These are phyloP conservation scores for Petunia axillaris DNA, from an alignment of 257 asterid species.

Conservation along the genomic window DNA sequence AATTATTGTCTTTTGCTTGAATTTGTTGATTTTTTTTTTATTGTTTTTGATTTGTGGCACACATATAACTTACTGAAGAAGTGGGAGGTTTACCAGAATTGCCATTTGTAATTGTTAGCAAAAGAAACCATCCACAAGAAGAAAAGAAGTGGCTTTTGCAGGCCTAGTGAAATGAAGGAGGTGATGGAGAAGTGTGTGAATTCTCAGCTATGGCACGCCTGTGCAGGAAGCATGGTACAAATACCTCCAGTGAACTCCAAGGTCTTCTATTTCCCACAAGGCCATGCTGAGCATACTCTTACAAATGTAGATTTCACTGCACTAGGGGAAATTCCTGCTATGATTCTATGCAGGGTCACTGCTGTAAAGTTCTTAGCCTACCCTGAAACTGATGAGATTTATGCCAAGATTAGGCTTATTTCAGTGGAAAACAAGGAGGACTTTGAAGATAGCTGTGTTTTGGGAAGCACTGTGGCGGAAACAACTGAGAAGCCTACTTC, in stretches of 20 bases:
- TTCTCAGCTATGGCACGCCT: slow-evolving; percentile 70
- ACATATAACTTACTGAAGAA: neutral
- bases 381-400: slow-evolving; percentile 45
- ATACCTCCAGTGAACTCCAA: slow-evolving; percentile 60
- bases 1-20: slow-evolving; percentile 9
- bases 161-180: slow-evolving; percentile 28
- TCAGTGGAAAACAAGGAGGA: slow-evolving; percentile 33
- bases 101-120: neutral
- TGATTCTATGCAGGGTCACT: slow-evolving; percentile 60
- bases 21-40: neutral
- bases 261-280: slow-evolving; percentile 65
- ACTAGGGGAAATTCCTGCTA: slow-evolving; percentile 47
- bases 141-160: neutral
- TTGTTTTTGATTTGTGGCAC: neutral
- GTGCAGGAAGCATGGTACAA: slow-evolving; percentile 71
- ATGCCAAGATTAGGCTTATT: slow-evolving; percentile 36
- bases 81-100: neutral
- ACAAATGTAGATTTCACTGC: slow-evolving; percentile 51
- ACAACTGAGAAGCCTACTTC: slow-evolving; percentile 37
- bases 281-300: slow-evolving; percentile 66
- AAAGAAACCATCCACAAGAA: neutral
- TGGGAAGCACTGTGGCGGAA: slow-evolving; percentile 31
- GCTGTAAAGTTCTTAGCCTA: slow-evolving; percentile 58
- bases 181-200: slow-evolving; percentile 50
- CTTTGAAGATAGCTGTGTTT: slow-evolving; percentile 30